Conservation (phyloP, 345 rosid species). For the Moringa oleifera region DNA sequence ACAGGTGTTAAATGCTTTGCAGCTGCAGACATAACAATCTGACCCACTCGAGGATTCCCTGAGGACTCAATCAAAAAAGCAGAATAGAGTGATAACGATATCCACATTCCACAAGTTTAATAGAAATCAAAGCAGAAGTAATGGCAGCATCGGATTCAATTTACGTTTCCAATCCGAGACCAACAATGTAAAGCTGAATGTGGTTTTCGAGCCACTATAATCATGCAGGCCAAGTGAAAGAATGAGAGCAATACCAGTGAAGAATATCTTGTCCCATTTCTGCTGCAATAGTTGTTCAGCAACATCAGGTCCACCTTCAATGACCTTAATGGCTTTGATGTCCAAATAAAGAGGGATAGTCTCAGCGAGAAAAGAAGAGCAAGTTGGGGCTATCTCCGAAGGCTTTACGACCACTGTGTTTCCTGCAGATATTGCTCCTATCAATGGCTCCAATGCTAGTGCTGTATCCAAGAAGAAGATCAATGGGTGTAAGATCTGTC, state of each 20-base stretch:
- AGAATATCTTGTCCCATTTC: slow-evolving; percentile 91
- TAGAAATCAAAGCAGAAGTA: neutral
- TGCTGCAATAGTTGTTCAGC: slow-evolving; percentile 49
- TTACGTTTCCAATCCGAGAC: no score
- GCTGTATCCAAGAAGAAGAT: slow-evolving; percentile 36
- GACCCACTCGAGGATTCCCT: slow-evolving; percentile 76
- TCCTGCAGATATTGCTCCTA: slow-evolving; percentile 94
- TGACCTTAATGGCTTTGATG: slow-evolving; percentile 54
- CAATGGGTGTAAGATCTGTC: no score
- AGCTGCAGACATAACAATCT: slow-evolving; percentile 69
- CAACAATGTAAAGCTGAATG: no score
- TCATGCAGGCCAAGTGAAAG: neutral
- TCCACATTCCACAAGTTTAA: no score
- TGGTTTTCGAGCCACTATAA: neutral
- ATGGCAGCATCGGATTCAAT: neutral
- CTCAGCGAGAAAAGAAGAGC: slow-evolving; percentile 49
- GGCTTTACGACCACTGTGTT: slow-evolving; percentile 71
- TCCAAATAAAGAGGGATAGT: slow-evolving; percentile 65
- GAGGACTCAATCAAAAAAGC: no score
- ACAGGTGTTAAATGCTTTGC: slow-evolving; percentile 83
- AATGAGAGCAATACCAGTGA: slow-evolving; percentile 49
- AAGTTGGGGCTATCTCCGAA: slow-evolving; percentile 62
- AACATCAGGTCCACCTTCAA: slow-evolving; percentile 60
- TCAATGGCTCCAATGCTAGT: slow-evolving; percentile 64
- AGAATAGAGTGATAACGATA: no score